These are phyloP conservation scores for Trametes polyzona DNA, from an alignment of 1,284 basidiomycete genomes.

Conservation along the genomic window DNA sequence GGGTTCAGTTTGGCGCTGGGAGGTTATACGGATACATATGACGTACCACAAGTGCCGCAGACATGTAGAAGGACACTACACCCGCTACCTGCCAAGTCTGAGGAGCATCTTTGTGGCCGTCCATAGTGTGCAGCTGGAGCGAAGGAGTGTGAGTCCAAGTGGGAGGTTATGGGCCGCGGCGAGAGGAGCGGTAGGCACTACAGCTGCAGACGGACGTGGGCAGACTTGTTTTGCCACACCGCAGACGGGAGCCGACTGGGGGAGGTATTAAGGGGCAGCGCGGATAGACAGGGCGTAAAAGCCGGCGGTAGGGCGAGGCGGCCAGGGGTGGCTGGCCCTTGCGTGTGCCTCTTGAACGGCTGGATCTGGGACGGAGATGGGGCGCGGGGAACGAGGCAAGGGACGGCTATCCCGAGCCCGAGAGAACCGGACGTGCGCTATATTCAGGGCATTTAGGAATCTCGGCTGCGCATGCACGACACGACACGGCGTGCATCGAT, in stretches of 20 bases:
- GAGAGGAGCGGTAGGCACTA: not conserved
- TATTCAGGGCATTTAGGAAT: constrained; percentile 7
- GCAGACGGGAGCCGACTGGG: not conserved
- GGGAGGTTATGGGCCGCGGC: not conserved
- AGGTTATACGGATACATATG: not conserved
- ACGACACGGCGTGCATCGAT: constrained; percentile 6
- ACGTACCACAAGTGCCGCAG: constrained; percentile 70
- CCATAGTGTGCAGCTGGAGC: constrained; percentile 29
- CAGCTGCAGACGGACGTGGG: not conserved
- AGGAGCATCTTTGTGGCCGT: constrained; percentile 35
- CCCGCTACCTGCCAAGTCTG: constrained; percentile 56
- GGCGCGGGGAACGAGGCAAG: constrained; percentile 5
- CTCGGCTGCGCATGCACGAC: not conserved
- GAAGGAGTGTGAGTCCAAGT: not conserved
- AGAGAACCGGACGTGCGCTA: not conserved
- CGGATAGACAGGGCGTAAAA: constrained; percentile 16
- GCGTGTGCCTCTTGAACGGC: not conserved
- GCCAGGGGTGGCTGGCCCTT: constrained; percentile 6
- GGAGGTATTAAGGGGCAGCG: constrained; percentile 15
- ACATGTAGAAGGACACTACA: constrained; percentile 82
- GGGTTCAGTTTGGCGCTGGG: not conserved
- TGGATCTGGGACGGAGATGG: not conserved
- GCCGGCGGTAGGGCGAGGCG: constrained; percentile 5
- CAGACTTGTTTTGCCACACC: not conserved
- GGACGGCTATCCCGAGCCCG: not conserved